Evolutionary conservation across 2,329 filamentous ascomycete species (phyloP).

Genomic region (Botrytis elliptica): DNA sequence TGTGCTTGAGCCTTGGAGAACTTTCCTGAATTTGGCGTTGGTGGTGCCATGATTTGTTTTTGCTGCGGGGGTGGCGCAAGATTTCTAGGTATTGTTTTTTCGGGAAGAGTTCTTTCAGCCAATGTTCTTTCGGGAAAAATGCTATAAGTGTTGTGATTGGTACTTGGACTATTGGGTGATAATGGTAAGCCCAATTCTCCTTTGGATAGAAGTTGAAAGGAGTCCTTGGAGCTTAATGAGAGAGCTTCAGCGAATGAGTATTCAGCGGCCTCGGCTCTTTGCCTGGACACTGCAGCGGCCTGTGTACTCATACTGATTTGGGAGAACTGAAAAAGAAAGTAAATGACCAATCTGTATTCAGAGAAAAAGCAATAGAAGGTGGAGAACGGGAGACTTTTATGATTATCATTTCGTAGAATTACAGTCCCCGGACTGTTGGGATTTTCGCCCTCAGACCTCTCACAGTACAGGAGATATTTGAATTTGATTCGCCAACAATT

Average conservation of each 20-base stretch:
- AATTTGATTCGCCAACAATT: neutral
- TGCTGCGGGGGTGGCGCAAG: neutral
- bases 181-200: neutral
- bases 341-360: neutral
- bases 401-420: neutral
- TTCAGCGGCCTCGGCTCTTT: slow-evolving; percentile 9
- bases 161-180: slow-evolving; percentile 2
- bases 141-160: neutral
- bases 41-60: slow-evolving; percentile 3
- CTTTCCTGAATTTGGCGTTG: neutral
- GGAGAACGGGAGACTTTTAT: slow-evolving; percentile 13
- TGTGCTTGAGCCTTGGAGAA: slow-evolving; percentile 29
- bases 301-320: slow-evolving; percentile 17
- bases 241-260: slow-evolving; percentile 18
- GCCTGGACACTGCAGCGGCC: neutral
- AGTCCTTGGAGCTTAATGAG: slow-evolving; percentile 5
- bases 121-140: neutral
- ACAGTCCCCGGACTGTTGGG: neutral
- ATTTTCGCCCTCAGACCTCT: slow-evolving; percentile 12
- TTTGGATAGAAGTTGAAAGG: slow-evolving; percentile 6
- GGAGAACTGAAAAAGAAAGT: neutral
- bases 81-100: slow-evolving; percentile 4
- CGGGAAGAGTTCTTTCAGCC: neutral
- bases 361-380: neutral
- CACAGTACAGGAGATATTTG: neutral